Percentiles rank a stretch among this genome's conserved stretches.
These are phyloP conservation scores for Coriaria nepalensis DNA, from an alignment of 306 rosid species.

Conservation along the genomic window DNA sequence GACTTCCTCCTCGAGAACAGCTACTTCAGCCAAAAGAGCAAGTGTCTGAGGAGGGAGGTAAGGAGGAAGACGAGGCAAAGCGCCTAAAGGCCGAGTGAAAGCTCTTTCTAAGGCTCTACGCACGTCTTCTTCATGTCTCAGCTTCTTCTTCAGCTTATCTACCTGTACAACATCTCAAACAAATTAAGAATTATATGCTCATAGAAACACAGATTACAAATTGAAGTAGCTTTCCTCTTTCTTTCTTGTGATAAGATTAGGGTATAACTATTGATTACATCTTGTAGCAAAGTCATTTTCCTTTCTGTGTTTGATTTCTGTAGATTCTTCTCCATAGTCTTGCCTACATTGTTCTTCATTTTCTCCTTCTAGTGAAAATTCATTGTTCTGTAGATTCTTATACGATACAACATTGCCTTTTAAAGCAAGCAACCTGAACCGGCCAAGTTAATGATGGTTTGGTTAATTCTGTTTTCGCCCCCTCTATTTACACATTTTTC, in stretches of 20 bases:
- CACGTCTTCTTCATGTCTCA: constrained; percentile 79
- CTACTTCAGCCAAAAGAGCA: too few species aligned
- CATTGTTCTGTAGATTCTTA: too few species aligned
- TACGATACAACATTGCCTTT: too few species aligned
- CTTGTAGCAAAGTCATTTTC: constrained; percentile 66
- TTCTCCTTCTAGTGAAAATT: constrained; percentile 25
- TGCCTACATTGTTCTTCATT: constrained; percentile 42
- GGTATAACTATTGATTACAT: constrained; percentile 28
- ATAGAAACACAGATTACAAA: not conserved
- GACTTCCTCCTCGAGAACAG: too few species aligned
- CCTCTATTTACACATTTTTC: too few species aligned
- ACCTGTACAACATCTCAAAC: constrained; percentile 41
- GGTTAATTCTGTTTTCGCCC: too few species aligned
- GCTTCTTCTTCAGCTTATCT: constrained; percentile 77
- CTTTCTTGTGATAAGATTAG: not conserved
- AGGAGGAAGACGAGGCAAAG: constrained; percentile 92
- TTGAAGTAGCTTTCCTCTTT: not conserved
- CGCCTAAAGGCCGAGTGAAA: constrained; percentile 74
- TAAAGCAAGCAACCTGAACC: constrained; percentile 1
- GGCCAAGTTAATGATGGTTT: not conserved
- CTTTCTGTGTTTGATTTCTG: constrained; percentile 56
- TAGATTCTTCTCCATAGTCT: constrained; percentile 22
- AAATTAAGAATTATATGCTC: not conserved
- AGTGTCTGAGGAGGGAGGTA: constrained; percentile 97
- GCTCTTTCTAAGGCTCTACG: constrained; percentile 91